Evolutionary conservation across 805 yeast species (phyloP), one percentile per base, ranked within the genome.

Genomic region (Candida gorgasii): DNA sequence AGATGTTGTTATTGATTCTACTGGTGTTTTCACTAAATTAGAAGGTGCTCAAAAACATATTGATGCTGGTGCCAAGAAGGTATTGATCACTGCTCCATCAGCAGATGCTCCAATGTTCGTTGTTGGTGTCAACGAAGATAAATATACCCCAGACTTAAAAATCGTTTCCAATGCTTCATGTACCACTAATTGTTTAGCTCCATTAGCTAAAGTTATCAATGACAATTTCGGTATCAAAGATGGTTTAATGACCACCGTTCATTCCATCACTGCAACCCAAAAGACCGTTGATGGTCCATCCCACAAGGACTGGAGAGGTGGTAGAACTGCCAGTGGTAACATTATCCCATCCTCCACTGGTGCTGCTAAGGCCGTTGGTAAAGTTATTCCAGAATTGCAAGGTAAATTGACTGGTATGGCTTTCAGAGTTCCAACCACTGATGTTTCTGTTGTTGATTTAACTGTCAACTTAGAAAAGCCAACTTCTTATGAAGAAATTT

Each of bases 271-370:
- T 50, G 67, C 67, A 45, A 60, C 67, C 48, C 67, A 62, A 50
- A 62, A 62, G 55, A 62, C 67, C 43, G 67, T 62, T 39, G 67
- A 62, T 44, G 65, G 65, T 53, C 67, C 67, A 46, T 62, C 67
- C 48, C 65, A 62, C 57, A 62, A 62, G 54, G 67, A 62, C 57
- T 62, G 67, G 67, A 62, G 67, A 61, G 67, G 67, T 43, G 67
- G 67, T 48, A 58, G 67, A 58, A 62, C 67, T 51, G 67, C 67
- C 42, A 53, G 61, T 36, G 67, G 63, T 43, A 62, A 62, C 59
- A 62, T 62, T 45, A 62, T 62, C 46, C 67, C 67, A 45, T 62
- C 67, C 12, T 61, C 67, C 46, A 61, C 67, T 44, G 65, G 67
- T 55, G 67, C 67, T 45, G 67, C 67, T 49, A 62, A 62, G 55